Evolutionary conservation across 2,329 filamentous ascomycete genomes (phyloP).

Genomic region (Trichoderma sp.): DNA sequence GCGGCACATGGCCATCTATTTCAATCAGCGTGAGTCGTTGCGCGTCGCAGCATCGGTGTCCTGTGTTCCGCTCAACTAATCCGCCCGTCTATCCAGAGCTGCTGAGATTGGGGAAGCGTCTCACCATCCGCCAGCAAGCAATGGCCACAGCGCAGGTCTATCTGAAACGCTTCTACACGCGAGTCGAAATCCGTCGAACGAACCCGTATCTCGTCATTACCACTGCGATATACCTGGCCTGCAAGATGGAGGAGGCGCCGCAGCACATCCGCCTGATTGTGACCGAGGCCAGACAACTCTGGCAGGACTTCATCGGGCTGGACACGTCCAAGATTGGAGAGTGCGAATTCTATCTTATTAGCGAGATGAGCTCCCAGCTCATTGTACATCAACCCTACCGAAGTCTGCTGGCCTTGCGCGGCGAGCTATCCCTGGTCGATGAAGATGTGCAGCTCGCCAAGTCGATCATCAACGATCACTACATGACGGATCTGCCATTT

Average conservation of each 20-base stretch:
- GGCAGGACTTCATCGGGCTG: conserved; percentile 73
- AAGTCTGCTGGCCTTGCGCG: conserved; percentile 68
- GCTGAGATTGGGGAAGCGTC: conserved; percentile 76
- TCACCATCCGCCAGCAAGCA: conserved; percentile 84
- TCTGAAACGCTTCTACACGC: conserved; percentile 88
- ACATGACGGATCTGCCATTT: conserved; percentile 86
- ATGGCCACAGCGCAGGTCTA: conserved; percentile 94
- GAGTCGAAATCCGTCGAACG: conserved; percentile 85
- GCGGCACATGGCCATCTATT: conserved; percentile 84
- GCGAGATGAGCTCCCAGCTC: conserved; percentile 84
- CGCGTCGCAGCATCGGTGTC: background rate
- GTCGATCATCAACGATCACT: conserved; percentile 87
- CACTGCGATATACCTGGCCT: conserved; percentile 92
- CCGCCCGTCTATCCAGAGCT: conserved; percentile 57
- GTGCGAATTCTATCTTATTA: conserved; percentile 90
- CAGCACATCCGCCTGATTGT: conserved; percentile 93
- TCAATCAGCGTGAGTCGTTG: conserved; percentile 73
- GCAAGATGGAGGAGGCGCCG: conserved; percentile 96
- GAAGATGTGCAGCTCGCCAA: conserved; percentile 78
- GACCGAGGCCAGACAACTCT: conserved; percentile 79
- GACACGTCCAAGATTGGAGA: conserved; percentile 86
- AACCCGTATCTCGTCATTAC: conserved; percentile 91
- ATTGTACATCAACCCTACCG: conserved; percentile 91
- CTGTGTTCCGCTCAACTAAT: background rate
- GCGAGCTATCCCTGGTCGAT: conserved; percentile 66